These are phyloP conservation scores for sunflower (Helianthus annuus) DNA, from an alignment of 129 eudicot genomes.

Conservation along the genomic window DNA sequence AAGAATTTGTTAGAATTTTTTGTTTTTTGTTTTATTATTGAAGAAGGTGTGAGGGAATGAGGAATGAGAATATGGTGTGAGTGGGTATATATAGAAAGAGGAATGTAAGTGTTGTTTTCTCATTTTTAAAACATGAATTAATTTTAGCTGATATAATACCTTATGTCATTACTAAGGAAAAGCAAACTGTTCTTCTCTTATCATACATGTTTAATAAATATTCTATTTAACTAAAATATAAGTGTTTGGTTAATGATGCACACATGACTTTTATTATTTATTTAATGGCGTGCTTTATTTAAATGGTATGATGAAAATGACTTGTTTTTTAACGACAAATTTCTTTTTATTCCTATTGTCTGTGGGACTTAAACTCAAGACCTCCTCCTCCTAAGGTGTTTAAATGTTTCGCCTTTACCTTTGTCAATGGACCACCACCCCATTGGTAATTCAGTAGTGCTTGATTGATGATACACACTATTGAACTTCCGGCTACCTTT, in stretches of 20 bases:
- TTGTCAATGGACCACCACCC: too few relatives aligned
- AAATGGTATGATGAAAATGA: too few relatives aligned
- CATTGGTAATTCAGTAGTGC: too few relatives aligned
- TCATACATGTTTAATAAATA: background rate
- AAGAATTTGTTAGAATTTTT: background rate
- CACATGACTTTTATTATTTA: too few relatives aligned
- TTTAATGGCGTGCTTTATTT: too few relatives aligned
- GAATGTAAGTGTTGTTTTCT: background rate
- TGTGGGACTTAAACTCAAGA: conserved; percentile 30
- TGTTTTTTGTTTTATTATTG: background rate
- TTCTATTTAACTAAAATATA: too few relatives aligned
- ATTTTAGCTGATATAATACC: conserved; percentile 10
- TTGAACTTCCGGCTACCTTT: too few relatives aligned
- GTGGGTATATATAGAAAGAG: conserved; percentile 23
- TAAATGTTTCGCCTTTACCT: too few relatives aligned
- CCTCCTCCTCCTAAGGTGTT: conserved; percentile 52
- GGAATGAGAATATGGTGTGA: background rate
- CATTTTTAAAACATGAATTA: background rate
- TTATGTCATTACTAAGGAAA: background rate
- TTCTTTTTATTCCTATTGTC: too few relatives aligned
- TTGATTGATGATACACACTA: too few relatives aligned
- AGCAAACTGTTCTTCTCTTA: background rate
- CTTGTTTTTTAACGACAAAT: too few relatives aligned
- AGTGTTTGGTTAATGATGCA: too few relatives aligned
- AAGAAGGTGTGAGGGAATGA: conserved; percentile 1